phyloP scores from a whole-genome alignment of 148 eudicot species.

The Salicornia ramosissima region DNA sequence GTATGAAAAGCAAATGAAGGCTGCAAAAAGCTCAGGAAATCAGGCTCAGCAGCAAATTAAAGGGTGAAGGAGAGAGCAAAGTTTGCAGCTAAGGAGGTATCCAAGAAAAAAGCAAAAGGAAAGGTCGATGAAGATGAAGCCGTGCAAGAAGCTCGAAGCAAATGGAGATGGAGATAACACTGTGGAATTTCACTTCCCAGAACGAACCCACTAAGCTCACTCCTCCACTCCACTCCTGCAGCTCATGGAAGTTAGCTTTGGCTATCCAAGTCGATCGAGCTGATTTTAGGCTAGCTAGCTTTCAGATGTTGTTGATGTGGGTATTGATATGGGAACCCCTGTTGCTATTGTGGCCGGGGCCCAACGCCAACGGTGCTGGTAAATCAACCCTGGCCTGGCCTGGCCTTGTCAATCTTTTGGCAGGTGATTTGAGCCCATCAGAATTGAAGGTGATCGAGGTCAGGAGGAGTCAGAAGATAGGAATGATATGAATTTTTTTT shows the following conservation, averaged over 20 bases:
- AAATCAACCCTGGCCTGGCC: slow-evolving; percentile 63
- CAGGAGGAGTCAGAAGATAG: slow-evolving; percentile 62
- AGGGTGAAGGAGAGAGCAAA: slow-evolving; percentile 60
- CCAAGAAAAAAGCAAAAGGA: slow-evolving; percentile 46
- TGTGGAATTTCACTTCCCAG: slow-evolving; percentile 72
- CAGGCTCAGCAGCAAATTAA: slow-evolving; percentile 53
- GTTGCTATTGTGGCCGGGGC: slow-evolving; percentile 74
- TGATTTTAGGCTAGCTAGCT: slow-evolving; percentile 57
- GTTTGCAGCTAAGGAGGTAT: slow-evolving; percentile 38
- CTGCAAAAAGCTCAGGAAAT: slow-evolving; percentile 59
- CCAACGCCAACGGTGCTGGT: slow-evolving; percentile 73
- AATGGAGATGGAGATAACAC: slow-evolving; percentile 71
- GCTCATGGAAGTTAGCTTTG: slow-evolving; percentile 60
- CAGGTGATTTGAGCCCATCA: slow-evolving; percentile 55
- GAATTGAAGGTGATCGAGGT: slow-evolving; percentile 62
- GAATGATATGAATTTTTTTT: no score
- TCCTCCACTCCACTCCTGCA: slow-evolving; percentile 67
- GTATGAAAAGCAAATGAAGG: slow-evolving; percentile 52
- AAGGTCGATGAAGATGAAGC: slow-evolving; percentile 61
- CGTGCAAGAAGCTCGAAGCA: slow-evolving; percentile 51
- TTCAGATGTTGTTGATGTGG: slow-evolving; percentile 60
- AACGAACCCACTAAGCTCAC: slow-evolving; percentile 68
- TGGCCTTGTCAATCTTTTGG: slow-evolving; percentile 67
- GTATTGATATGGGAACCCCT: slow-evolving; percentile 75
- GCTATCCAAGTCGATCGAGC: slow-evolving; percentile 57